These are phyloP conservation scores for Hamamelis virginiana DNA, from an alignment of 164 flowering plant genomes.

Conservation along the genomic window DNA sequence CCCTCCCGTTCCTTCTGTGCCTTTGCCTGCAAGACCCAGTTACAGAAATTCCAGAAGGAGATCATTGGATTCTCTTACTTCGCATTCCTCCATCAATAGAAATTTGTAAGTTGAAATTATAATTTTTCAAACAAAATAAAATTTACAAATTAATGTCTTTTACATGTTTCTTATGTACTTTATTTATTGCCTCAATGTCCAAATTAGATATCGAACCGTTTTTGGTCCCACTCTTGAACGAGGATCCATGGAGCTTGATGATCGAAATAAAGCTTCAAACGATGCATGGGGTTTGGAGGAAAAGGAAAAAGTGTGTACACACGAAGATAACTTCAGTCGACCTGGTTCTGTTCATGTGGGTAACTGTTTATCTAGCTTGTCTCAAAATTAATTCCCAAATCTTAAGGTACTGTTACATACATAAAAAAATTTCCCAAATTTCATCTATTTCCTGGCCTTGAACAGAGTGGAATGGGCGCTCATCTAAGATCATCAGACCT, in stretches of 20 bases:
- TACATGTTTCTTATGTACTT: neutral
- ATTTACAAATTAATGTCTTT: too few species aligned
- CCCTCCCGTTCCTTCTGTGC: constrained; percentile 49
- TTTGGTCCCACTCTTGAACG: constrained; percentile 41
- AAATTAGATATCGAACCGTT: constrained; percentile 52
- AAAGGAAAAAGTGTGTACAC: constrained; percentile 14
- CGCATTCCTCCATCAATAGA: constrained; percentile 27
- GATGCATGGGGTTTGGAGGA: constrained; percentile 20
- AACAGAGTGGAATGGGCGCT: constrained; percentile 27
- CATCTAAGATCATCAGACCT: constrained; percentile 28
- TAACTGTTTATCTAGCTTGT: constrained; percentile 14
- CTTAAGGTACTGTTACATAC: neutral
- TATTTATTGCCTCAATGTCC: constrained; percentile 6
- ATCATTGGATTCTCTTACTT: constrained; percentile 34
- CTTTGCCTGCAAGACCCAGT: constrained; percentile 45
- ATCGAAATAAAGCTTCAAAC: constrained; percentile 18
- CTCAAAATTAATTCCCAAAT: neutral
- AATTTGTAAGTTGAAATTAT: constrained; percentile 50
- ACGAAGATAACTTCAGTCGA: constrained; percentile 16
- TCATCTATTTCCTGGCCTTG: constrained; percentile 13
- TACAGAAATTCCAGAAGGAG: constrained; percentile 25
- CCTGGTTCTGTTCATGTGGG: constrained; percentile 31
- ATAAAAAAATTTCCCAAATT: neutral
- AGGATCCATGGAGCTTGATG: constrained; percentile 27
- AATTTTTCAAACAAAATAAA: too few species aligned